Base-by-base conservation (phyloP, 2,329 filamentous ascomycete genomes). In the Pseudohalonectria lignicola region DNA sequence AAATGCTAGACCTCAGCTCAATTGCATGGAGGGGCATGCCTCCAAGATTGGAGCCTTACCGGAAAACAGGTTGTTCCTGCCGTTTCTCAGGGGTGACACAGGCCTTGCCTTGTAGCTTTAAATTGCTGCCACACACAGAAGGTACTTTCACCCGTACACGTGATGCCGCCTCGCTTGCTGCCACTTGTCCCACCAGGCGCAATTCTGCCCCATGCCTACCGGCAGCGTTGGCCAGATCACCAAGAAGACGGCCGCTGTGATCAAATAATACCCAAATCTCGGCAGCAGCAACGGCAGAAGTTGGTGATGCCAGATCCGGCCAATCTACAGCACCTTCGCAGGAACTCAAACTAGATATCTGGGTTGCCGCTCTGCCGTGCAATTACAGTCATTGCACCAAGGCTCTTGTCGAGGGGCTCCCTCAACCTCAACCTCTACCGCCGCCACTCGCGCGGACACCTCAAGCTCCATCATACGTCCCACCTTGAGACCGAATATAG, bases 101-200 rank as follows among this genome's bases (percentile, higher is more conserved):
- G n/a, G 9, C 25, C n/a, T 28, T 28, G n/a, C 9, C n/a, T 28
- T 9, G 25, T 28, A n/a, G 5, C 5, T n/a, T 13, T 16, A 31
- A 31, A 31, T 28, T 28, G 25, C 9, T n/a, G n/a, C n/a, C 29
- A 5, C 5, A 13, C n/a, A n/a, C n/a, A n/a, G n/a, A n/a, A n/a
- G n/a, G n/a, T n/a, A n/a, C n/a, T n/a, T n/a, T 25, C 31, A n/a
- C 16, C 4, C 11, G 4, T 19, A n/a, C 37, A 39, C 31, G 37
- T 39, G 37, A 34, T 29, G 4, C 10, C n/a, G 9, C 33, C 11
- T 31, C 20, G 26, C 28, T 35, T 35, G 33, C 25, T 39, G 38
- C 38, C 38, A 39, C 38, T 35, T 39, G 38, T 39, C 38, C 38
- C 38, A 39, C 38, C 36, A 42, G 36, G 31, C 31, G 36, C 35